phyloP scores from a whole-genome alignment of 75 land plant species.

The Cupressus sempervirens region DNA sequence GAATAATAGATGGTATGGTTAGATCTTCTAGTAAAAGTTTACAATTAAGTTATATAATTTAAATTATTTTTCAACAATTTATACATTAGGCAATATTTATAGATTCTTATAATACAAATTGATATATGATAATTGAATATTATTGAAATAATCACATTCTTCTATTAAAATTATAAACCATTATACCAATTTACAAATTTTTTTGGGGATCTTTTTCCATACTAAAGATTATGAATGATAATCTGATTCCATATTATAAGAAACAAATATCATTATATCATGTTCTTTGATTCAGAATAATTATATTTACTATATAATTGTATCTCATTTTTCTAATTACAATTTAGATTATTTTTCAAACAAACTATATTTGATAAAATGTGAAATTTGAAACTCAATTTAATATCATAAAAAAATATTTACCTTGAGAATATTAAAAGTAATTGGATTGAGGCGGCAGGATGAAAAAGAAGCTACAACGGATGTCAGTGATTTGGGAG shows the following conservation, averaged over 20 bases:
- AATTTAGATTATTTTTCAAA: no score
- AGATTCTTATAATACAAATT: not conserved
- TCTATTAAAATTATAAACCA: no score
- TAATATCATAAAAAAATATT: not conserved
- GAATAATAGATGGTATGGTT: not conserved
- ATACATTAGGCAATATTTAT: not conserved
- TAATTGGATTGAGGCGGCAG: conserved; percentile 31
- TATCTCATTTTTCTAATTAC: no score
- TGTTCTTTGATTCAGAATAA: not conserved
- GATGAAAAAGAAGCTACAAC: conserved; percentile 40
- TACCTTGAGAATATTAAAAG: conserved; percentile 42
- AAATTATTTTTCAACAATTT: not conserved
- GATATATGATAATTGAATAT: no score
- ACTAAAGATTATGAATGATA: no score
- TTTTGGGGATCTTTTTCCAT: no score
- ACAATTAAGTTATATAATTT: not conserved
- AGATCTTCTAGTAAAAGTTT: not conserved
- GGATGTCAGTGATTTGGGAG: conserved; percentile 23
- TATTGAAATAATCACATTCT: no score
- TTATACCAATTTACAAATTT: no score
- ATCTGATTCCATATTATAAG: no score
- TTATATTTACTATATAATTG: not conserved
- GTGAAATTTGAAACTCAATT: not conserved
- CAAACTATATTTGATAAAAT: not conserved
- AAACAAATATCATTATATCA: not conserved